Conservation (phyloP, 2,329 filamentous ascomycete species). For the Hypocrella siamensis region DNA sequence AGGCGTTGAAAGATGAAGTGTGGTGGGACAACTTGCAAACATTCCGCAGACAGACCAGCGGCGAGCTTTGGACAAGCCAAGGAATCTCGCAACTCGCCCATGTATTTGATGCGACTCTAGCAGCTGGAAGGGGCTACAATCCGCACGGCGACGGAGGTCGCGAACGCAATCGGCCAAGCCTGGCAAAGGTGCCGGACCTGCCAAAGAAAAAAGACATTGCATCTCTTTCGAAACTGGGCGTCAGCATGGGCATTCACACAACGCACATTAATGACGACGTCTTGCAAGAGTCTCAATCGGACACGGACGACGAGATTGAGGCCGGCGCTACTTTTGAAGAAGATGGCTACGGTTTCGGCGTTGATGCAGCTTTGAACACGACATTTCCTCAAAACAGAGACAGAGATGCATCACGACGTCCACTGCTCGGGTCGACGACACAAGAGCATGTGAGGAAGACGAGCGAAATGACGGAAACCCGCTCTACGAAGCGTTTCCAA, state of each 20-base stretch:
- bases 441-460: not conserved
- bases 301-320: constrained; percentile 17
- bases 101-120: constrained; percentile 28
- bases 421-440: constrained; percentile 6
- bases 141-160: constrained; percentile 18
- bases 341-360: too few species aligned
- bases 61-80: constrained; percentile 23
- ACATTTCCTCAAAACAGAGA: too few species aligned
- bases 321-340: too few species aligned
- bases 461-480: not conserved
- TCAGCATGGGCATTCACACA: constrained; percentile 61
- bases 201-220: constrained; percentile 43
- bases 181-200: constrained; percentile 45
- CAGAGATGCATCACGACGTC: constrained; percentile 7
- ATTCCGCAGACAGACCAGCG: constrained; percentile 25
- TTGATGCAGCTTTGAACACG: too few species aligned
- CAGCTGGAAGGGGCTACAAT: constrained; percentile 25
- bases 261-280: constrained; percentile 52
- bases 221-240: constrained; percentile 37
- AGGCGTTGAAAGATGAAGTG: constrained; percentile 51
- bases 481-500: too few species aligned
- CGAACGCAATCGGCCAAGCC: constrained; percentile 25
- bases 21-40: constrained; percentile 71
- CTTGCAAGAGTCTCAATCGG: constrained; percentile 24
- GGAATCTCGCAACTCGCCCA: constrained; percentile 27